Base-by-base conservation (phyloP, 768 basidiomycete species). In the Termitomyces sp. region DNA sequence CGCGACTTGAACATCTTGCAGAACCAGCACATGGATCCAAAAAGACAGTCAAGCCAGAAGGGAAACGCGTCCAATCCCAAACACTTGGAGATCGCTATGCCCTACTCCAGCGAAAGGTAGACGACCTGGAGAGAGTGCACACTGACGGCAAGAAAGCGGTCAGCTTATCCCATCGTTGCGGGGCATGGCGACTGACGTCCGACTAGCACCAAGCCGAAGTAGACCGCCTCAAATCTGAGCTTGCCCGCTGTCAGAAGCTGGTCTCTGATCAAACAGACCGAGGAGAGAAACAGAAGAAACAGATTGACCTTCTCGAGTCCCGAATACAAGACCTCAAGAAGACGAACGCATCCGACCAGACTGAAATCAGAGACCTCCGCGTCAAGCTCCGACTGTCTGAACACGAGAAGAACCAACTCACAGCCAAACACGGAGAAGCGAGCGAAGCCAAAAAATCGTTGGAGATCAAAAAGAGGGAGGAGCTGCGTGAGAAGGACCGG, bases 131-230 rank as follows among this genome's bases (percentile, higher is more conserved):
- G 70, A 72, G 69, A 55, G 68, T 84, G n/a, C 85, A 86, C 64
- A 69, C 75, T 40, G 86, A 88, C 3, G 81, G 79, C 57, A 90
- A 88, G 79, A 85, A 80, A 74, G 58, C 75, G 49, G 88, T 89
- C 66, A 62, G 83, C 70, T 10, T 28, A 26, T 24, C 42, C 45
- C 42, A 6, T 36, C 45, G 35, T 14, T 48, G 16, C 14, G 24
- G 16, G 14, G 26, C 20, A 38, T 16, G 30, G 40, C 9, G n/a
- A 46, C n/a, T 53, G 52, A 51, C 50, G 30, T 58, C 26, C 32
- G 10, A 24, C 24, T 58, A 90, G 90, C 83, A 88, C 65, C 79
- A 79, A 64, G 69, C 70, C 2, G 84, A 88, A 59, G 61, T 82
- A n/a, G 85, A 87, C 43, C 77, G 77, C 18, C 71, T 84, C 56